Evolutionary conservation across 768 basidiomycete species (phyloP), one percentile per base, ranked within the genome.

Genomic region (Hortiboletus campestris): DNA sequence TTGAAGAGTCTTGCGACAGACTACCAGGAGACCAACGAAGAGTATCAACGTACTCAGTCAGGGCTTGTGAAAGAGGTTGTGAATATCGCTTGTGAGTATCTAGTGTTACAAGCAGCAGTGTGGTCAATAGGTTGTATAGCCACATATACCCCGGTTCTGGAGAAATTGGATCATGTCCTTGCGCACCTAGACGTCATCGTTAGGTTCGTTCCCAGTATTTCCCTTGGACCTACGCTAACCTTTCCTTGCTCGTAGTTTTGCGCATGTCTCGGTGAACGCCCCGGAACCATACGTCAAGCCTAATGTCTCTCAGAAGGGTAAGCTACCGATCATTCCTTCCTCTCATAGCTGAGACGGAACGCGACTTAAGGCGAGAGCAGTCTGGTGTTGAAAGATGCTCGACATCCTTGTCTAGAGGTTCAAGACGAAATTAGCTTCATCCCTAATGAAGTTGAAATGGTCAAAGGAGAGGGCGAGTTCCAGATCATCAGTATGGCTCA

Each of bases 401-500:
- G 97, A 25, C 97, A 99, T 74, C 97, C 97, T 14, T 98, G 96
- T 63, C 77, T 99, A 19, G 97, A 99, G 70, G 89, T 96, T 6
- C 94, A 98, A 67, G 96, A 98, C 48, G 97, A 94, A 39, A 80
- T 99, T 40, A 88, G 82, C 64, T 98, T 98, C 70, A 98, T 99
- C 62, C 80, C 95, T 2, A 99, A 98, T 67, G 92, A 98, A 65
- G 85, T 97, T 35, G 86, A 94, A 68, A 93, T 98, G 91, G 83
- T 89, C 45, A 94, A 93, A 76, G 86, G 91, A 84, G 78, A 86
- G 57, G 93, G 91, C 61, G 96, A 98, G 70, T 95, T 99, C 73
- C 88, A 92, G 58, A 95, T 98, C 51, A 95, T 98, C 62, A 98
- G 89, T 90, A 63, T 57, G 84, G 60, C 25, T 12, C 19, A 4